Evolutionary conservation across 176 grass and related monocot genomes (phyloP), one percentile per base, ranked within the genome.

Genomic region (Oryza rufipogon): DNA sequence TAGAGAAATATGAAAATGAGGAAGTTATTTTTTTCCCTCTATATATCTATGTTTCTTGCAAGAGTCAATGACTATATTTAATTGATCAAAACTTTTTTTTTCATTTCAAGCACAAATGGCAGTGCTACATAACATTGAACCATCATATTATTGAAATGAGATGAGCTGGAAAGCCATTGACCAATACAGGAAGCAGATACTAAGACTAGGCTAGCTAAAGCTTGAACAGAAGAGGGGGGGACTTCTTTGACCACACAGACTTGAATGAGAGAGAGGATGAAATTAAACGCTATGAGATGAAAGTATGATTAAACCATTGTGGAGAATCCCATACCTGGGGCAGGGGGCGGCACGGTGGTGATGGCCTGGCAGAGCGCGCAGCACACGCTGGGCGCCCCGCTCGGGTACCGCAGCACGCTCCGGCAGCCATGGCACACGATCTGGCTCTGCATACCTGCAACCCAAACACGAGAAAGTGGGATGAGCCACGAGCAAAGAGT

Each of bases 351-450:
- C 38, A 93, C 92, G 2, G 87, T 75, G 67, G 91, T 93, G 78
- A 95, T 83, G 71, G 95, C 68, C 25, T 85, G 90, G 73, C 95
- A 98, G 15, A 95, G 54, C 45, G 91, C 89, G 83, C 95, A 95
- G 76, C 92, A 95, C 65, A 98, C 91, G 72, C 87, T 91, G 46
- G 87, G 88, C 22, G 95, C 92, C 34, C 92, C 95, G 20, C 80
- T 83, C 56, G 91, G 89, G 85, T 95, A 95, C 70, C 88, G 73
- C 23, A 98, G 90, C 3, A 95, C 51, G 70, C 70, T 90, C 83
- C 91, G 84, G 64, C 95, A 98, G 0, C 87, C 89, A 20, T 86
- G 90, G 83, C 95, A 98, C 58, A 98, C 91, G 83, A 98, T 86
- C 82, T 98, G 95, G 93, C 82, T 92, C 87, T 94, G 86, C 70